Evolutionary conservation across 164 flowering plant genomes (phyloP).

Genomic region (Piper betle): DNA sequence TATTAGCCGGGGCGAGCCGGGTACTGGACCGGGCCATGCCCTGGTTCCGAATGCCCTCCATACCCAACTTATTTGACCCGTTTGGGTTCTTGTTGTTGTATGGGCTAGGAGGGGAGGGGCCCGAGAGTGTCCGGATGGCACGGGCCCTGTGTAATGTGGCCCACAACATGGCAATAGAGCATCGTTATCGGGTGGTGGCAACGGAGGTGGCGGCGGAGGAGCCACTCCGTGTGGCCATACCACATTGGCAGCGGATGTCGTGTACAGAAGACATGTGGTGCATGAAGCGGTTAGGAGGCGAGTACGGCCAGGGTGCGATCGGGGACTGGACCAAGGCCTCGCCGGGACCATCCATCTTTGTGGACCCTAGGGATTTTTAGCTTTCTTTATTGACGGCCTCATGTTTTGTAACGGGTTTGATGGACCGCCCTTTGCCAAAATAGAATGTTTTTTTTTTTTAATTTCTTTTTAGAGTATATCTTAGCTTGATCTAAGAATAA

Average conservation of each 20-base stretch:
- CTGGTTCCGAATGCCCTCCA: slow-evolving; percentile 67
- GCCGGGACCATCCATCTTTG: slow-evolving; percentile 72
- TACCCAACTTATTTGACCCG: slow-evolving; percentile 72
- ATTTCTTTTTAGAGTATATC: no score
- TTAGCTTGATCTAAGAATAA: no score
- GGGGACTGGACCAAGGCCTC: slow-evolving; percentile 96
- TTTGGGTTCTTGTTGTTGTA: slow-evolving; percentile 84
- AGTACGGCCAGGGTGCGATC: slow-evolving; percentile 68
- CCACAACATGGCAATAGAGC: slow-evolving; percentile 67
- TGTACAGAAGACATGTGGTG: slow-evolving; percentile 91
- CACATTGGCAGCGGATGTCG: slow-evolving; percentile 79
- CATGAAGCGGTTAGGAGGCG: slow-evolving; percentile 71
- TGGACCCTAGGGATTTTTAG: slow-evolving; percentile 67
- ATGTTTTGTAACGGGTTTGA: slow-evolving; percentile 1
- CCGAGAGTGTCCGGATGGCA: slow-evolving; percentile 26
- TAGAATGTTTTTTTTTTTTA: no score
- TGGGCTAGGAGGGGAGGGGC: slow-evolving; percentile 84
- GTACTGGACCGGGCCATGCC: slow-evolving; percentile 57
- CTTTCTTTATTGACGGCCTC: background rate
- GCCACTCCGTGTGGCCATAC: slow-evolving; percentile 59
- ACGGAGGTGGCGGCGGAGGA: slow-evolving; percentile 70
- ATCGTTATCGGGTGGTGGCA: slow-evolving; percentile 70
- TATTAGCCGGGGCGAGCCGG: slow-evolving; percentile 46
- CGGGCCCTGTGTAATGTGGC: slow-evolving; percentile 54
- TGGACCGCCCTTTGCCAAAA: background rate